Percentiles rank a stretch among this genome's conserved stretches.
Evolutionary conservation across 495 filamentous ascomycete species (phyloP).

Genomic region (Penicillium salamii): DNA sequence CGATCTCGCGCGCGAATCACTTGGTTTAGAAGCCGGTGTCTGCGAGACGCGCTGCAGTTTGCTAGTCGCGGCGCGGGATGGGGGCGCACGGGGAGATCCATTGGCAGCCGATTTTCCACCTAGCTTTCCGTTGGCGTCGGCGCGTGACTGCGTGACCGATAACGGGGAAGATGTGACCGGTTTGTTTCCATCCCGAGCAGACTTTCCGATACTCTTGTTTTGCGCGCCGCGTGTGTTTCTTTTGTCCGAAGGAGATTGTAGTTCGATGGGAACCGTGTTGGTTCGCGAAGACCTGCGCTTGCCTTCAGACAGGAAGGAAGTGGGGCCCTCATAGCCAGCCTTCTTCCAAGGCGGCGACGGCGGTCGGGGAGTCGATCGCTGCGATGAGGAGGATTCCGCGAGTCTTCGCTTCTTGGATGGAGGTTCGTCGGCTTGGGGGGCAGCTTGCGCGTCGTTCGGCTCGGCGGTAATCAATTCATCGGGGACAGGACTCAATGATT

Average conservation of each 20-base stretch:
- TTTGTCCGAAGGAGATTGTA: conserved; percentile 65
- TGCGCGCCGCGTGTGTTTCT: conserved; percentile 50
- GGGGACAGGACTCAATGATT: conserved; percentile 23
- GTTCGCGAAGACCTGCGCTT: conserved; percentile 82
- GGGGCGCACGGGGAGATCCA: conserved; percentile 30
- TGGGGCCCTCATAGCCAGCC: conserved; percentile 79
- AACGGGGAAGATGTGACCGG: conserved; percentile 34
- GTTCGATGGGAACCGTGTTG: conserved; percentile 68
- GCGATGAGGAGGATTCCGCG: conserved; percentile 42
- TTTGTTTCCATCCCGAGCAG: conserved; percentile 19
- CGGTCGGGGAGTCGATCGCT: conserved; percentile 48
- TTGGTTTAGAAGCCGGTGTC: conserved; percentile 28
- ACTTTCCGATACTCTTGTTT: conserved; percentile 26
- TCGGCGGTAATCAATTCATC: conserved; percentile 29
- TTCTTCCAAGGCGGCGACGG: conserved; percentile 93
- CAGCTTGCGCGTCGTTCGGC: conserved; percentile 32
- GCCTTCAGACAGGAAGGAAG: conserved; percentile 78
- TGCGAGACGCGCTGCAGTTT: conserved; percentile 29
- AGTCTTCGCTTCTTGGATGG: conserved; percentile 76
- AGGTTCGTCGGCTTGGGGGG: conserved; percentile 45
- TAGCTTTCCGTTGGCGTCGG: conserved; percentile 30
- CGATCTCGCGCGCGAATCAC: conserved; percentile 31
- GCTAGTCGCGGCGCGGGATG: conserved; percentile 17
- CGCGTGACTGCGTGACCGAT: conserved; percentile 31
- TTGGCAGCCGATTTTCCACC: conserved; percentile 32